These are phyloP conservation scores for Cladophialophora bantiana DNA, from an alignment of 2,329 filamentous ascomycete species.

Conservation along the genomic window DNA sequence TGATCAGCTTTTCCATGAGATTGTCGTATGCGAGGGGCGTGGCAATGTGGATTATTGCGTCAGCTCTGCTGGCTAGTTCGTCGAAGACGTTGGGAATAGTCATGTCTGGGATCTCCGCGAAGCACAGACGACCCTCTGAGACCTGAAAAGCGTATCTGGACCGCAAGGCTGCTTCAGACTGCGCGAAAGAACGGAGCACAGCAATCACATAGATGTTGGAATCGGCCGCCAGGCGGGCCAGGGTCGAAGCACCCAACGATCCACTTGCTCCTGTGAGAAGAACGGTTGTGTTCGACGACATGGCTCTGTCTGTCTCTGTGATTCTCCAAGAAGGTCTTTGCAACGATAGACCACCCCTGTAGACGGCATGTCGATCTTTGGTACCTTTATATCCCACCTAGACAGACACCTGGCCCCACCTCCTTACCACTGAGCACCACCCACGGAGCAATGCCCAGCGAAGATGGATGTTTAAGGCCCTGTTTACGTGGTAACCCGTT, in stretches of 20 bases:
- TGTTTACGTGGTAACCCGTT: neutral
- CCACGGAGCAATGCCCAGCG: neutral
- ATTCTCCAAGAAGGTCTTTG: neutral
- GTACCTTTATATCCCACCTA: conserved; percentile 2
- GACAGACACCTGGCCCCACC: neutral
- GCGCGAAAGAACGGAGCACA: conserved; percentile 16
- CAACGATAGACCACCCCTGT: neutral
- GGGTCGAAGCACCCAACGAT: conserved; percentile 17
- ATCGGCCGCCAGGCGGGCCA: conserved; percentile 11
- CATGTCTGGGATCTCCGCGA: conserved; percentile 26
- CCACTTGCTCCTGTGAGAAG: conserved; percentile 28
- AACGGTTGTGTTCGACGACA: conserved; percentile 15
- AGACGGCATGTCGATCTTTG: neutral
- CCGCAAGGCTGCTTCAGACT: conserved; percentile 16
- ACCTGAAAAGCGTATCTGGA: conserved; percentile 19
- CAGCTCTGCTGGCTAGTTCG: conserved; percentile 9
- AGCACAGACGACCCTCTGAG: conserved; percentile 17
- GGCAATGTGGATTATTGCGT: conserved; percentile 26
- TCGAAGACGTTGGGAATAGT: conserved; percentile 14
- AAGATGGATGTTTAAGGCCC: neutral
- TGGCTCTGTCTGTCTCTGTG: neutral
- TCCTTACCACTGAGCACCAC: neutral
- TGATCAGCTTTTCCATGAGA: conserved; percentile 23
- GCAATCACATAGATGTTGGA: conserved; percentile 20
- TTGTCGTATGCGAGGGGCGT: conserved; percentile 21